A percentile compares a stretch with the other conserved stretches of the same genome.
Conservation (phyloP, 176 grass and related monocot genomes). For the Bonia amplexicaulis region DNA sequence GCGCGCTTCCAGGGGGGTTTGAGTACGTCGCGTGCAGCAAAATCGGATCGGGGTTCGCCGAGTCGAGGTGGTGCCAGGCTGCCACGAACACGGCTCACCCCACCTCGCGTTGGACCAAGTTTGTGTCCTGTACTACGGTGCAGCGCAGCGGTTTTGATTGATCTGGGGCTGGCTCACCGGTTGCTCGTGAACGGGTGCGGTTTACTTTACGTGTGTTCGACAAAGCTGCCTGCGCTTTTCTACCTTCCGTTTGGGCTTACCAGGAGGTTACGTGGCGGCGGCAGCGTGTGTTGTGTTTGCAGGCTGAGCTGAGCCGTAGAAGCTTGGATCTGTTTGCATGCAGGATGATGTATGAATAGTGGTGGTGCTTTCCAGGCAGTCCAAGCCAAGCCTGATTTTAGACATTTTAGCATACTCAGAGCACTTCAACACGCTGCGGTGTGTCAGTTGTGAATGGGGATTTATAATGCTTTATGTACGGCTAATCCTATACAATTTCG, state of each 20-base stretch:
- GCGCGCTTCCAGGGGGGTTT: conserved; percentile 32
- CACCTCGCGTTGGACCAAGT: neutral
- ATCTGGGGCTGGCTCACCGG: neutral
- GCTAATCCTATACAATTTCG: too few relatives aligned
- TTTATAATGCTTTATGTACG: too few relatives aligned
- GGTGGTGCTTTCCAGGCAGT: too few relatives aligned
- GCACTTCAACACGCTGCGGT: too few relatives aligned
- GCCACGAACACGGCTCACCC: neutral
- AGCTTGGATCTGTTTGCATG: too few relatives aligned
- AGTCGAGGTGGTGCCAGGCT: neutral
- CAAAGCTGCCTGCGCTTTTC: neutral
- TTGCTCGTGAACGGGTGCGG: neutral
- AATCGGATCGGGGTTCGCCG: conserved; percentile 19
- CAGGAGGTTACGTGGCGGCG: too few relatives aligned
- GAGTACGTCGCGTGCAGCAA: conserved; percentile 12
- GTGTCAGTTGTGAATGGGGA: too few relatives aligned
- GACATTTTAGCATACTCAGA: too few relatives aligned
- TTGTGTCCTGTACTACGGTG: too few relatives aligned
- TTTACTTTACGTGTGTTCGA: neutral
- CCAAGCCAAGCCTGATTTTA: too few relatives aligned
- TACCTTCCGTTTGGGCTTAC: neutral
- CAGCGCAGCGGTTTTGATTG: too few relatives aligned
- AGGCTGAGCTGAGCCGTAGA: neutral
- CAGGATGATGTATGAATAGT: too few relatives aligned
- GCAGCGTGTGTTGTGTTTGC: neutral